Evolutionary conservation across 768 basidiomycete species (phyloP).

Genomic region (Lepiota subincarnata): DNA sequence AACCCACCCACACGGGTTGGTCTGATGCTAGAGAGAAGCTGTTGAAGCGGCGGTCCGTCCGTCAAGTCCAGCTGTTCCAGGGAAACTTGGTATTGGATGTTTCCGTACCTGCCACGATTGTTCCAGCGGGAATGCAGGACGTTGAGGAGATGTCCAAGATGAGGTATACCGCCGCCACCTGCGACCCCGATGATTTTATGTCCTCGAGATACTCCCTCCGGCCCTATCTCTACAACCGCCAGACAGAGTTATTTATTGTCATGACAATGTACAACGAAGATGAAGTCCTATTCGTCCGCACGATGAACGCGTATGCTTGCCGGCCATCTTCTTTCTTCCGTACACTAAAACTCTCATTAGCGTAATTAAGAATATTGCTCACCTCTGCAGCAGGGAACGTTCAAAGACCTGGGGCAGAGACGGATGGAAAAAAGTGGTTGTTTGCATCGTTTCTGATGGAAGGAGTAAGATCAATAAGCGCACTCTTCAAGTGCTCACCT

Average conservation of each 20-base stretch:
- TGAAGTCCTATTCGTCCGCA: conserved; percentile 70
- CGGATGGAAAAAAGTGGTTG: conserved; percentile 89
- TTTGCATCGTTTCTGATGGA: conserved; percentile 84
- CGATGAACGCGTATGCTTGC: conserved; percentile 74
- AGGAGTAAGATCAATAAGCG: conserved; percentile 85
- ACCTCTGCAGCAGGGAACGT: conserved; percentile 63
- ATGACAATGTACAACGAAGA: conserved; percentile 98
- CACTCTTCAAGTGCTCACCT: conserved; percentile 82
- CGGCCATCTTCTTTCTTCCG: background rate
- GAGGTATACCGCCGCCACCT: conserved; percentile 86
- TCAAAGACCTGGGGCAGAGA: conserved; percentile 86
- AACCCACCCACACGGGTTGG: conserved; percentile 52
- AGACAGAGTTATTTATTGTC: conserved; percentile 91
- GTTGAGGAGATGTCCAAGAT: conserved; percentile 78
- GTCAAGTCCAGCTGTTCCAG: conserved; percentile 74
- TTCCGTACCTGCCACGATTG: conserved; percentile 71
- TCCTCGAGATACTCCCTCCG: conserved; percentile 70
- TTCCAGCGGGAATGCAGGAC: conserved; percentile 59
- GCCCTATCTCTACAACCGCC: conserved; percentile 72
- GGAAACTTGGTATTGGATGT: conserved; percentile 87
- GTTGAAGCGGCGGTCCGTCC: conserved; percentile 75
- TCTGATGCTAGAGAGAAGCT: conserved; percentile 71
- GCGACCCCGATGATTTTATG: conserved; percentile 89
- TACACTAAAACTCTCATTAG: conserved; percentile 29
- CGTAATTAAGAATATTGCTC: conserved; percentile 83